These are phyloP conservation scores for Lonicera japonica DNA, from an alignment of 129 eudicot species.

Conservation along the genomic window DNA sequence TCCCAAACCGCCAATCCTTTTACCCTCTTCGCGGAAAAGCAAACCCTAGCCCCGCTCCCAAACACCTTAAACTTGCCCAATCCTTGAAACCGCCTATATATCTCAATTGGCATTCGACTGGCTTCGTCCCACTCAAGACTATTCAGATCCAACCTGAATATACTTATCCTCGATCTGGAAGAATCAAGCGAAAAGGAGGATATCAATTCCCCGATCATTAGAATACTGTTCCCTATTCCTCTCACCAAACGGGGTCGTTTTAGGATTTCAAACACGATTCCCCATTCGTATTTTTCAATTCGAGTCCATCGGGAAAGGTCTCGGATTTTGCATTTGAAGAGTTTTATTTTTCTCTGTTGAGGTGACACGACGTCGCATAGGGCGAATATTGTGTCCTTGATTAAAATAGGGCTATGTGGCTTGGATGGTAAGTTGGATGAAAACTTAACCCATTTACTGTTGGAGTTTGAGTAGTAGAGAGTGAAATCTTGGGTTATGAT, in stretches of 20 bases:
- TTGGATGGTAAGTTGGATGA: conserved; percentile 78
- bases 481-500: conserved; percentile 74
- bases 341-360: conserved; percentile 74
- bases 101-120: conserved; percentile 76
- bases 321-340: conserved; percentile 37
- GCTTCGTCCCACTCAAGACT: conserved; percentile 94
- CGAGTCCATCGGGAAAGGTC: conserved; percentile 52
- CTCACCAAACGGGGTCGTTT: conserved; percentile 82
- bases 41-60: conserved; percentile 81
- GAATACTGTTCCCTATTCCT: conserved; percentile 49
- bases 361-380: conserved; percentile 95
- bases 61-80: conserved; percentile 93
- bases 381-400: conserved; percentile 39
- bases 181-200: conserved; percentile 71
- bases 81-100: conserved; percentile 64
- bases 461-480: conserved; percentile 32
- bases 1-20: conserved; percentile 82
- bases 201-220: conserved; percentile 88
- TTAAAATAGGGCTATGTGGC: conserved; percentile 68
- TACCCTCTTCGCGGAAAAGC: conserved; percentile 76
- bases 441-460: conserved; percentile 59
- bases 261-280: conserved; percentile 76
- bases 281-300: conserved; percentile 69
- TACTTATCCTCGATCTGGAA: conserved; percentile 66
- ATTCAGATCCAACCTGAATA: conserved; percentile 71